A percentile compares a stretch with the other conserved stretches of the same genome.
These are phyloP conservation scores for Geranium incanum DNA, from an alignment of 441 rosid genomes.

Conservation along the genomic window DNA sequence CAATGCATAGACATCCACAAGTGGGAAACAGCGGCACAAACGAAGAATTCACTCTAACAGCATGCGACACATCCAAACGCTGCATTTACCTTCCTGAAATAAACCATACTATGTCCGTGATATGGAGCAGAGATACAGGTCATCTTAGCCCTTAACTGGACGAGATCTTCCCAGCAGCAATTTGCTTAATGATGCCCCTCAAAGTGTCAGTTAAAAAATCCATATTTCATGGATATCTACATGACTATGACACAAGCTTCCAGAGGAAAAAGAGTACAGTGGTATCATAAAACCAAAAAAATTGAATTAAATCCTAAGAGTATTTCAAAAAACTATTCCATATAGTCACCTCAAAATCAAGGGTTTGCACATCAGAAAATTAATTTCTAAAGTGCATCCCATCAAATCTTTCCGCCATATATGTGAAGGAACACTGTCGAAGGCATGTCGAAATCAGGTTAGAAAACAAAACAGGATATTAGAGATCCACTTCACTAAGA, in stretches of 20 bases:
- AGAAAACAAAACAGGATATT: constrained; percentile 40
- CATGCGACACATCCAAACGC: constrained; percentile 60
- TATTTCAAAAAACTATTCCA: constrained; percentile 28
- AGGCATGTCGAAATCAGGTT: constrained; percentile 58
- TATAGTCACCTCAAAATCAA: constrained; percentile 32
- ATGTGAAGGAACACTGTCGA: constrained; percentile 60
- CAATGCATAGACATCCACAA: constrained; percentile 26
- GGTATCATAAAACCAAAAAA: constrained; percentile 21
- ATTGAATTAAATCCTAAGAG: constrained; percentile 26
- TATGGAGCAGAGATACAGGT: constrained; percentile 76
- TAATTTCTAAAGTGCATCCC: constrained; percentile 43
- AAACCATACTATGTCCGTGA: constrained; percentile 66
- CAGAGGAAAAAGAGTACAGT: constrained; percentile 22
- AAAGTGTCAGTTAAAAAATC: constrained; percentile 46
- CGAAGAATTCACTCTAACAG: constrained; percentile 70
- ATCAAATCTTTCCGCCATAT: constrained; percentile 56
- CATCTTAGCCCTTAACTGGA: constrained; percentile 81
- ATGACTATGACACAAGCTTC: constrained; percentile 30
- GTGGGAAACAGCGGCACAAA: constrained; percentile 27
- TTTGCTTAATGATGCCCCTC: constrained; percentile 76
- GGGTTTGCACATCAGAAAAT: constrained; percentile 31
- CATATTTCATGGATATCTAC: constrained; percentile 36
- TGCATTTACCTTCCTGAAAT: constrained; percentile 91
- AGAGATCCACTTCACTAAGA: constrained; percentile 30
- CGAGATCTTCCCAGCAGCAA: constrained; percentile 91